Conservation (phyloP, 768 basidiomycete species). For the Termitomyces heimii region DNA sequence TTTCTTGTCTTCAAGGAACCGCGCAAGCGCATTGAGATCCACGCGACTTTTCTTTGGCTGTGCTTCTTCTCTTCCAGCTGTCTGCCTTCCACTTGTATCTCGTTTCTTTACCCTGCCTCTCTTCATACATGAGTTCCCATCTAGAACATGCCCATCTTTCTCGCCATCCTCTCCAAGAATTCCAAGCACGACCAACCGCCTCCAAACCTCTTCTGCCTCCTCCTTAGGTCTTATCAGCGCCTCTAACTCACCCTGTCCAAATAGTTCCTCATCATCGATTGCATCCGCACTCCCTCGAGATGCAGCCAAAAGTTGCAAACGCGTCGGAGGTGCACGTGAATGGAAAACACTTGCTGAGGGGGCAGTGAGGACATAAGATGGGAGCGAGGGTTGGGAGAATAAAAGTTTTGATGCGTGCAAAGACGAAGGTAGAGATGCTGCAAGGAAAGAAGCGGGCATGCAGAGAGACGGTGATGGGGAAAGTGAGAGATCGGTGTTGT, state of each 20-base stretch:
- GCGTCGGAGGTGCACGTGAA: conserved; percentile 39
- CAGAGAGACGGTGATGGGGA: not conserved
- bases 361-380: conserved; percentile 50
- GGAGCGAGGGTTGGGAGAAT: conserved; percentile 2
- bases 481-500: not conserved
- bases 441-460: not conserved
- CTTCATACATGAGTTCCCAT: conserved; percentile 3
- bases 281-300: conserved; percentile 46
- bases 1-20: conserved; percentile 35
- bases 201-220: conserved; percentile 30
- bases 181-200: conserved; percentile 28
- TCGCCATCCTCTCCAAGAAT: conserved; percentile 24
- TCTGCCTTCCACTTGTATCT: not conserved
- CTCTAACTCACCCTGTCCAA: conserved; percentile 64
- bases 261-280: conserved; percentile 68
- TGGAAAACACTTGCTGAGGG: conserved; percentile 19
- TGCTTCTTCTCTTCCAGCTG: conserved; percentile 1
- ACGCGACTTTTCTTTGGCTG: conserved; percentile 32
- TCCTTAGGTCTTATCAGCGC: conserved; percentile 53
- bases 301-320: conserved; percentile 57
- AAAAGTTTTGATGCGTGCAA: not conserved
- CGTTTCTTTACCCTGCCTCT: not conserved
- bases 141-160: conserved; percentile 8
- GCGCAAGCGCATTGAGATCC: conserved; percentile 51
- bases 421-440: not conserved